Conservation (phyloP, 164 flowering plant species). For the Magnolia officinalis region DNA sequence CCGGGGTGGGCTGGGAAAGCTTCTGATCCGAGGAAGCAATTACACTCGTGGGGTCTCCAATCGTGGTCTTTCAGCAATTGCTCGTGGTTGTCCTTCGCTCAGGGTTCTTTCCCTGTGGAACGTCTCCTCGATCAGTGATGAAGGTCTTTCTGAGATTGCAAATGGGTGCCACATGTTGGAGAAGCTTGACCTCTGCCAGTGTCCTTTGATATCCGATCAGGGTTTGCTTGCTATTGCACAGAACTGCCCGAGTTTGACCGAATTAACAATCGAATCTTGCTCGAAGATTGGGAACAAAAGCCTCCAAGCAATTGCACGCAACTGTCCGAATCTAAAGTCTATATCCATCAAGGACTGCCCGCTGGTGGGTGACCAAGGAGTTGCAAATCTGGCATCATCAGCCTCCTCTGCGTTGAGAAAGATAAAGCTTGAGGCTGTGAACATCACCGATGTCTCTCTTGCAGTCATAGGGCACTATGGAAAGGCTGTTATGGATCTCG, state of each 20-base stretch:
- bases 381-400: conserved; percentile 54
- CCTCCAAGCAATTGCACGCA: conserved; percentile 53
- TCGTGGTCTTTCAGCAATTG: conserved; percentile 54
- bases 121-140: conserved; percentile 53
- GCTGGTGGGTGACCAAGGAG: conserved; percentile 76
- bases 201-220: conserved; percentile 59
- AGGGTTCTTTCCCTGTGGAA: conserved; percentile 70
- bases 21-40: conserved; percentile 50
- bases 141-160: conserved; percentile 62
- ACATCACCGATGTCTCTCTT: conserved; percentile 67
- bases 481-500: conserved; percentile 52
- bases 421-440: conserved; percentile 68
- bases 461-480: conserved; percentile 91
- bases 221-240: conserved; percentile 66
- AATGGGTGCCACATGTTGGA: conserved; percentile 60
- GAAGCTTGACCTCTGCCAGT: conserved; percentile 69
- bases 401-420: conserved; percentile 48
- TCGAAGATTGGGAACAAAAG: conserved; percentile 55
- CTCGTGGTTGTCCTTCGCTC: conserved; percentile 66
- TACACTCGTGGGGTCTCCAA: conserved; percentile 45
- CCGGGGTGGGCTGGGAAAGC: conserved; percentile 76
- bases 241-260: conserved; percentile 56
- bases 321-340: conserved; percentile 55
- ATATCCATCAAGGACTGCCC: conserved; percentile 66
- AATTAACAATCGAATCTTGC: conserved; percentile 63